Evolutionary conservation across 2,329 filamentous ascomycete species (phyloP).

Genomic region (Parascedosporium putredinis): DNA sequence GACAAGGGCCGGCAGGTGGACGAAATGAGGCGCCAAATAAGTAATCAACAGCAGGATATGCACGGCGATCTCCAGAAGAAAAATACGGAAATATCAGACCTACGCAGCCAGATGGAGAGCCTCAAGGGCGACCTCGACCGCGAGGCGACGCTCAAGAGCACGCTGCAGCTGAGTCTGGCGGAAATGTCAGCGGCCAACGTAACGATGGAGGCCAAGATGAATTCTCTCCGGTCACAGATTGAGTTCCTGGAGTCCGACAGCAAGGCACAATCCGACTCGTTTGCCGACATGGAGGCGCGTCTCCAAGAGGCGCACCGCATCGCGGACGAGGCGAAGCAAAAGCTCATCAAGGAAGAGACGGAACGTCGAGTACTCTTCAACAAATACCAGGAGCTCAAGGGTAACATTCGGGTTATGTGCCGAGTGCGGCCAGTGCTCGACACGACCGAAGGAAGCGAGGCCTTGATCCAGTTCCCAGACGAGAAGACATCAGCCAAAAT

Average conservation of each 20-base stretch:
- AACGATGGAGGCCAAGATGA: slow-evolving; percentile 63
- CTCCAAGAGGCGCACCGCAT: slow-evolving; percentile 66
- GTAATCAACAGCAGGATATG: slow-evolving; percentile 41
- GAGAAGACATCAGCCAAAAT: slow-evolving; percentile 83
- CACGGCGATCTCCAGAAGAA: slow-evolving; percentile 37
- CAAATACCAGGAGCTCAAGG: slow-evolving; percentile 94
- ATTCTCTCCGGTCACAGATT: slow-evolving; percentile 69
- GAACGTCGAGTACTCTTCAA: slow-evolving; percentile 88
- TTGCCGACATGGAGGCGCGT: slow-evolving; percentile 67
- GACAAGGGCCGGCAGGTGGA: slow-evolving; percentile 52
- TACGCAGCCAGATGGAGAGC: slow-evolving; percentile 23
- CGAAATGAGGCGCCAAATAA: slow-evolving; percentile 46
- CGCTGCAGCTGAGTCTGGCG: slow-evolving; percentile 39
- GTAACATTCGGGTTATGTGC: slow-evolving; percentile 97
- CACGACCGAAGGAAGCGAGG: slow-evolving; percentile 49
- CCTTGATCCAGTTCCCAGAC: slow-evolving; percentile 70
- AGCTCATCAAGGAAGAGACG: slow-evolving; percentile 84
- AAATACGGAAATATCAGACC: slow-evolving; percentile 33
- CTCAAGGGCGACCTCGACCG: slow-evolving; percentile 43
- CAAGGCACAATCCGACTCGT: slow-evolving; percentile 79
- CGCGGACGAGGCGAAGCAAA: slow-evolving; percentile 63
- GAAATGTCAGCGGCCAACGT: slow-evolving; percentile 51
- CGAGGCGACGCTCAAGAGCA: slow-evolving; percentile 53
- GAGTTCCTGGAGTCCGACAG: slow-evolving; percentile 84
- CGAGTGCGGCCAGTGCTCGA: slow-evolving; percentile 70